Evolutionary conservation across 2,329 filamentous ascomycete species (phyloP).

Genomic region (Microsporum canis): DNA sequence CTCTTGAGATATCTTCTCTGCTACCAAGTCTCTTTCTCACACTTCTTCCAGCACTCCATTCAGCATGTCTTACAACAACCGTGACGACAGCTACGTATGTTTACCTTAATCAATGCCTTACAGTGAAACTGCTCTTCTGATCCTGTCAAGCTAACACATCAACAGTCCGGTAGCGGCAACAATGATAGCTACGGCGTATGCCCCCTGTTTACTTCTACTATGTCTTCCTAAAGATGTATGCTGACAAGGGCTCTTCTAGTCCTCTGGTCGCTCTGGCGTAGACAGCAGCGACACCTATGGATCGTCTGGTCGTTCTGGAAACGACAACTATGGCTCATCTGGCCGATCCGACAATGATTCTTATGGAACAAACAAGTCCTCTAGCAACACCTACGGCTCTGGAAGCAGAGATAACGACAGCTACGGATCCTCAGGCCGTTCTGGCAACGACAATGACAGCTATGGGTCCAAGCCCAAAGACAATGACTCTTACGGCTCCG

Average conservation of each 20-base stretch:
- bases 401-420: neutral
- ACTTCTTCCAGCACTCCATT: neutral
- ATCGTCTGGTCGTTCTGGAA: conserved; percentile 4
- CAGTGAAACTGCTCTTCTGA: neutral
- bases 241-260: neutral
- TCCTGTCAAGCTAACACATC: neutral
- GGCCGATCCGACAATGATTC: neutral
- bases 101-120: neutral
- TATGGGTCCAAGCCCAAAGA: neutral
- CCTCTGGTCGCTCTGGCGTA: neutral
- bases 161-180: conserved; percentile 3
- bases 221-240: neutral
- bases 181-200: conserved; percentile 8
- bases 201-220: neutral
- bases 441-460: neutral
- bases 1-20: neutral
- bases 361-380: neutral
- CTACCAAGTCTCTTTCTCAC: neutral
- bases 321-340: conserved; percentile 7
- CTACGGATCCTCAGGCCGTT: neutral
- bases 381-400: conserved; percentile 1
- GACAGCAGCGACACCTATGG: conserved; percentile 5
- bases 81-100: conserved; percentile 8
- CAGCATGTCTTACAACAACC: conserved; percentile 12
- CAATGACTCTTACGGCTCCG: neutral